A percentile compares a stretch with the other conserved stretches of the same genome.
Evolutionary conservation across 768 basidiomycete genomes (phyloP).

Genomic region (Suillus cothurnatus): DNA sequence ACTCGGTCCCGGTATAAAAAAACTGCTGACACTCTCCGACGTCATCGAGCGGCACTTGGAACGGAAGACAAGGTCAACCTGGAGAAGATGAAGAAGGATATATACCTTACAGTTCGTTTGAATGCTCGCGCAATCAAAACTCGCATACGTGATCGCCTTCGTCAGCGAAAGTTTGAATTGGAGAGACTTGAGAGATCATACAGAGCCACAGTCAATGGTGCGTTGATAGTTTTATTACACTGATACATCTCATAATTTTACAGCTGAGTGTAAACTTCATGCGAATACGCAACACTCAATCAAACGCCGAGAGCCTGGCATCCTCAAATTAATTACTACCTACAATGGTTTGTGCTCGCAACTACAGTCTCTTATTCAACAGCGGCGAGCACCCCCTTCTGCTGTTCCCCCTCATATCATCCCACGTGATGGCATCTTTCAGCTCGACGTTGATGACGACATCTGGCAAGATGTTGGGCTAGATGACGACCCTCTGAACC

Average conservation of each 20-base stretch:
- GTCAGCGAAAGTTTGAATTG: slow-evolving; percentile 31
- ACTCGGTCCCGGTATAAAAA: background rate
- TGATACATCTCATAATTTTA: background rate
- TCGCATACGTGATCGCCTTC: slow-evolving; percentile 20
- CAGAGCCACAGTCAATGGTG: slow-evolving; percentile 6
- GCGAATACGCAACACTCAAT: slow-evolving; percentile 29
- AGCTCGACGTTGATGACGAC: slow-evolving; percentile 38
- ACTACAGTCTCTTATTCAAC: slow-evolving; percentile 22
- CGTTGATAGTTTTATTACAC: background rate
- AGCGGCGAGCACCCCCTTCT: slow-evolving; percentile 23
- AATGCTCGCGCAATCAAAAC: slow-evolving; percentile 29
- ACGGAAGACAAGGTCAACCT: background rate
- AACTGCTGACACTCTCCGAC: slow-evolving; percentile 12
- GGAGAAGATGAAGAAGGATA: slow-evolving; percentile 10
- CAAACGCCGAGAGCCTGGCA: slow-evolving; percentile 29
- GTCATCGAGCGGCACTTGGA: slow-evolving; percentile 3
- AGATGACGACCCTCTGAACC: slow-evolving; percentile 18
- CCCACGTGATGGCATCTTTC: slow-evolving; percentile 24
- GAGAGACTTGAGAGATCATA: slow-evolving; percentile 21
- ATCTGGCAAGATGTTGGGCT: slow-evolving; percentile 40
- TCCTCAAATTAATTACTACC: slow-evolving; percentile 21
- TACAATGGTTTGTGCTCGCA: slow-evolving; percentile 34
- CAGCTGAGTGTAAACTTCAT: slow-evolving; percentile 28
- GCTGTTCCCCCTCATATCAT: slow-evolving; percentile 28
- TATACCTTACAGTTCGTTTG: slow-evolving; percentile 17